phyloP scores from a whole-genome alignment of 1,284 basidiomycete species.

The Sutorius eximius region DNA sequence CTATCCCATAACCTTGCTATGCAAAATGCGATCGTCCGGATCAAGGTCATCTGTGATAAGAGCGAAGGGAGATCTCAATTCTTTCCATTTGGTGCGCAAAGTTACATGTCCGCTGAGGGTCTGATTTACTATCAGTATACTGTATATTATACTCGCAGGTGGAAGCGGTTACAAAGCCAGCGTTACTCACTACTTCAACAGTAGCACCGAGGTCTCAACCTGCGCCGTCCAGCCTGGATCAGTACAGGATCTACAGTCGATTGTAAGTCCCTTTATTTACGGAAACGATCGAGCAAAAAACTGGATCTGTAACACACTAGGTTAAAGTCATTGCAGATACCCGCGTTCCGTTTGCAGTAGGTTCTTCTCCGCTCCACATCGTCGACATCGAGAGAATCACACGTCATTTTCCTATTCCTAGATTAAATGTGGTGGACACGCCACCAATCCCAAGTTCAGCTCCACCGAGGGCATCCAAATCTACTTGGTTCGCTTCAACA shows the following conservation, averaged over 20 bases:
- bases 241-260: conserved; percentile 5
- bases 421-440: conserved; percentile 54
- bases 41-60: not conserved
- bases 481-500: conserved; percentile 45
- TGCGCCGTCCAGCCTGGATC: conserved; percentile 16
- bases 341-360: conserved; percentile 10
- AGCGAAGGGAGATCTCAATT: conserved; percentile 2
- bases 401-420: conserved; percentile 13
- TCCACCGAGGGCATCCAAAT: conserved; percentile 56
- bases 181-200: conserved; percentile 12
- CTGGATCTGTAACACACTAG: not conserved
- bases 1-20: not conserved
- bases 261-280: conserved; percentile 2
- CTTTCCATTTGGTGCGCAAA: conserved; percentile 5
- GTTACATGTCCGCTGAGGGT: not conserved
- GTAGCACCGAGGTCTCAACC: conserved; percentile 11
- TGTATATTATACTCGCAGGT: conserved; percentile 1
- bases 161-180: conserved; percentile 13
- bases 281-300: not conserved
- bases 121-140: not conserved
- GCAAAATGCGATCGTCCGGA: not conserved
- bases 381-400: not conserved
- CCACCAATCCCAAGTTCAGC: conserved; percentile 44
- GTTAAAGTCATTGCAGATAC: conserved; percentile 2
- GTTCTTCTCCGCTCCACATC: not conserved